Evolutionary conservation across 192 early-diverging fungal species (phyloP), one percentile per base, ranked within the genome.

Genomic region (Dimargaris cristalligena): DNA sequence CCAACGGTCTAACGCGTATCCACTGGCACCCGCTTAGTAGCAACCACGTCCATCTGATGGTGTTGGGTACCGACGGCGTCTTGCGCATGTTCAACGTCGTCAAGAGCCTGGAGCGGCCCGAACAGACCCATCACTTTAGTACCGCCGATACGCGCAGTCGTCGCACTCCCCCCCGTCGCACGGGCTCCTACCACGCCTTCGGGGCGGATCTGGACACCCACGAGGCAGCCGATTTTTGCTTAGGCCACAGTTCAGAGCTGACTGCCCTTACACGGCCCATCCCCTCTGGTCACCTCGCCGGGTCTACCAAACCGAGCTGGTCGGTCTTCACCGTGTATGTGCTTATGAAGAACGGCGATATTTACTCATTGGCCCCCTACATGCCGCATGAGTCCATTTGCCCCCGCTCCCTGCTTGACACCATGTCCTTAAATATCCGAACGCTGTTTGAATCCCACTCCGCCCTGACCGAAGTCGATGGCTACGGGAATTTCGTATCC

Each of bases 21-120:
- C 72, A 73, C 30, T 92, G 90, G 90, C 90, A 91, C 50, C 82
- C 86, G 25, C 67, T 90, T 60, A 86, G 84, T 51, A 74, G 81
- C 31, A 71, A 57, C n/a, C 71, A 74, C 48, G 69, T 75, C 4
- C 87, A 92, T 59, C 60, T 92, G 48, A 58, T 84, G 16, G 80
- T 89, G 3, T 68, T 92, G 35, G 73, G 79, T 18, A 68, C 72
- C 30, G 86, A 82, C 58, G 82, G 79, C 48, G 60, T 65, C 1
- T 59, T 92, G 34, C 69, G 78, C 73, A 74, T 93, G 77, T 90
- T 79, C 61, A 73, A 91, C 54, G 74, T 90, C 1, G 65, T 73
- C 29, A 59, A 71, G 30, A 75, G 84, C 44, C 64, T 72, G 3
- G 74, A 83, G 47, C 60, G 74, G 29, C 81, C 88, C 3, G 87